Evolutionary conservation across 2,329 filamentous ascomycete genomes (phyloP).

Genomic region (Diaporthe citriasiana): DNA sequence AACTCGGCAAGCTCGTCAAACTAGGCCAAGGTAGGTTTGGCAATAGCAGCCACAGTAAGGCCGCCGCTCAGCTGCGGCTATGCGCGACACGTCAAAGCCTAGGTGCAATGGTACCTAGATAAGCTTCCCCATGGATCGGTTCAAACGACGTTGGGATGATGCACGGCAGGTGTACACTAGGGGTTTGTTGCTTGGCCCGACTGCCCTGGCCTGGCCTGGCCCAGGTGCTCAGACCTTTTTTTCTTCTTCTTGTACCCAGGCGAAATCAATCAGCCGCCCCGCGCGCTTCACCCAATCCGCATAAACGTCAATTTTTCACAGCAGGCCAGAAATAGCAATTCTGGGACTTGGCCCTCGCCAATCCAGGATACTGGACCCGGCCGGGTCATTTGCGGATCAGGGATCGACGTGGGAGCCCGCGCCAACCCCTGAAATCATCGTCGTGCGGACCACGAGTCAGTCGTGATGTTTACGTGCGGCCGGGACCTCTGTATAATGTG

Average conservation of each 20-base stretch:
- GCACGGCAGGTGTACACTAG: conserved; percentile 6
- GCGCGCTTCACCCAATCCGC: conserved; percentile 19
- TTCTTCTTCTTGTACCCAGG: background rate
- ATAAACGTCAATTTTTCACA: conserved; percentile 27
- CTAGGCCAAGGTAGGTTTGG: background rate
- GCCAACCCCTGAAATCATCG: conserved; percentile 23
- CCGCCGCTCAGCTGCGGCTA: conserved; percentile 18
- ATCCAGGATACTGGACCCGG: conserved; percentile 18
- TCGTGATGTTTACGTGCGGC: conserved; percentile 30
- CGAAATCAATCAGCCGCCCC: conserved; percentile 11
- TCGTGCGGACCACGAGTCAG: conserved; percentile 29
- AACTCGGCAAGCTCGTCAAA: conserved; percentile 25
- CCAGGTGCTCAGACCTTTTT: background rate
- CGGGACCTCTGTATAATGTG: background rate
- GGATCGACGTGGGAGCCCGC: conserved; percentile 24
- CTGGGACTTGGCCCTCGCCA: conserved; percentile 19
- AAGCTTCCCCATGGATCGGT: conserved; percentile 8
- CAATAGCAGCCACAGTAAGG: conserved; percentile 18
- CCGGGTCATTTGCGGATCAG: conserved; percentile 28
- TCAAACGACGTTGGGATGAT: conserved; percentile 3
- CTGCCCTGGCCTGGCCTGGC: background rate
- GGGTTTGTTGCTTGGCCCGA: conserved; percentile 12
- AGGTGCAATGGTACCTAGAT: background rate
- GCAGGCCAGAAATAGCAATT: conserved; percentile 18
- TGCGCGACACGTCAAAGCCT: background rate